Conservation (phyloP, 176 grass and related monocot genomes). For the Elaeis guineensis region DNA sequence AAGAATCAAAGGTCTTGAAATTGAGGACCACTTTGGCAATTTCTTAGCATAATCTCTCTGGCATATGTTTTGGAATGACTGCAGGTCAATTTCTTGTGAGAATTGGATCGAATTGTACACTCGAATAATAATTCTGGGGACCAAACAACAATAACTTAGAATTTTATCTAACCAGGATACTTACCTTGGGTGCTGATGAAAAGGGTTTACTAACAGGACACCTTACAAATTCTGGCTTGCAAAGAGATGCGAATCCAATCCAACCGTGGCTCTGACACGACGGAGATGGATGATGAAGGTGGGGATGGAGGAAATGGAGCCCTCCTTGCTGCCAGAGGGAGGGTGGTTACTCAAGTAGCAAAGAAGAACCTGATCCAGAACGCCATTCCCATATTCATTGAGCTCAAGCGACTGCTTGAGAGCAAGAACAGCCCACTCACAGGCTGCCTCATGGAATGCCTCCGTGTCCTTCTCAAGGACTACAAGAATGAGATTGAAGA, state of each 20-base stretch:
- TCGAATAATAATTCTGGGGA: no score
- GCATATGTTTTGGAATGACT: no score
- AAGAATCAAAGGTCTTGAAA: no score
- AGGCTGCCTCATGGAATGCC: conserved; percentile 83
- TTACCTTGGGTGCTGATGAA: not conserved
- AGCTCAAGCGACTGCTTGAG: conserved; percentile 82
- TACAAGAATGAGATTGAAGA: conserved; percentile 95
- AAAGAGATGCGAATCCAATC: conserved; percentile 98
- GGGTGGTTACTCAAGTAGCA: conserved; percentile 77
- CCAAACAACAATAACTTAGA: no score
- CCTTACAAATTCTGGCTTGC: conserved; percentile 83
- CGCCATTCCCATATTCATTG: conserved; percentile 84
- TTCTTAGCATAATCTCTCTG: no score
- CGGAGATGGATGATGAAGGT: conserved; percentile 68
- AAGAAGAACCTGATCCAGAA: conserved; percentile 97
- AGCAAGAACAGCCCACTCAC: conserved; percentile 76
- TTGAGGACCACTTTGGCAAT: no score
- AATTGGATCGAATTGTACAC: no score
- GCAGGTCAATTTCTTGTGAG: no score
- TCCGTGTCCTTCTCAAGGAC: conserved; percentile 70
- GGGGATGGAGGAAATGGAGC: conserved; percentile 25
- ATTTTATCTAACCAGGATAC: no score
- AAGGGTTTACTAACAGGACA: conserved; percentile 39
- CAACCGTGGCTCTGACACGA: conserved; percentile 37
- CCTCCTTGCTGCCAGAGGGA: conserved; percentile 48